A percentile compares a stretch with the other conserved stretches of the same genome.
These are phyloP conservation scores for Glycine latifolia DNA, from an alignment of 306 rosid genomes.

Conservation along the genomic window DNA sequence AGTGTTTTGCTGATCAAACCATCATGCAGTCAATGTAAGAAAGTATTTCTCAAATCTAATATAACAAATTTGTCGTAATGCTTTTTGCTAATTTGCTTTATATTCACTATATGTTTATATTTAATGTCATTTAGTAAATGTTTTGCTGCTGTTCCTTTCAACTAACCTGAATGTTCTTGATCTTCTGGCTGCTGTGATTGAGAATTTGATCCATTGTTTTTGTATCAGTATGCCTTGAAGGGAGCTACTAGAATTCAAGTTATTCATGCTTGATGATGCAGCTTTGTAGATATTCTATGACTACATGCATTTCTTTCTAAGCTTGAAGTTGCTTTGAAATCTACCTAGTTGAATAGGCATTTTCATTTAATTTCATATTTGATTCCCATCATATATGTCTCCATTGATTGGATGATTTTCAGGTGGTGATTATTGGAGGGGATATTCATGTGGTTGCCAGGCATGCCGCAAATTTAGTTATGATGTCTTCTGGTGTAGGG, in stretches of 20 bases:
- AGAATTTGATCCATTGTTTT: slow-evolving; percentile 29
- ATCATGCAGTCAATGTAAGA: slow-evolving; percentile 11
- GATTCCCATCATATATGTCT: neutral
- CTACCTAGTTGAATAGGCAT: slow-evolving; percentile 12
- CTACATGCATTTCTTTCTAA: neutral
- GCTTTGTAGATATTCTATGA: slow-evolving; percentile 32
- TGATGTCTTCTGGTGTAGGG: slow-evolving; percentile 19
- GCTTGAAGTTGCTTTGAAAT: slow-evolving; percentile 6
- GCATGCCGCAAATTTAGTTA: neutral
- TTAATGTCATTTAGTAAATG: slow-evolving; percentile 2
- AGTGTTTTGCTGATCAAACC: slow-evolving; percentile 31
- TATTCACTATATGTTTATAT: neutral
- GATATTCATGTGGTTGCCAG: neutral
- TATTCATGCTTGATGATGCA: neutral
- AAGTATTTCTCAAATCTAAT: neutral
- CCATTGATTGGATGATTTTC: slow-evolving; percentile 13
- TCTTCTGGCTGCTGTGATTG: slow-evolving; percentile 37
- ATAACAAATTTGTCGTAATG: neutral
- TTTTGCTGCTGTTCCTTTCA: slow-evolving; percentile 36
- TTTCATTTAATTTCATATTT: neutral
- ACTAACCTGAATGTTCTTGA: slow-evolving; percentile 18
- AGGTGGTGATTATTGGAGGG: slow-evolving; percentile 26
- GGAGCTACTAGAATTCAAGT: neutral
- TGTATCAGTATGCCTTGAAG: neutral
- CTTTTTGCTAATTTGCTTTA: slow-evolving; percentile 13